Conservation (phyloP, 495 filamentous ascomycete species). For the Ramalina peruviana region DNA sequence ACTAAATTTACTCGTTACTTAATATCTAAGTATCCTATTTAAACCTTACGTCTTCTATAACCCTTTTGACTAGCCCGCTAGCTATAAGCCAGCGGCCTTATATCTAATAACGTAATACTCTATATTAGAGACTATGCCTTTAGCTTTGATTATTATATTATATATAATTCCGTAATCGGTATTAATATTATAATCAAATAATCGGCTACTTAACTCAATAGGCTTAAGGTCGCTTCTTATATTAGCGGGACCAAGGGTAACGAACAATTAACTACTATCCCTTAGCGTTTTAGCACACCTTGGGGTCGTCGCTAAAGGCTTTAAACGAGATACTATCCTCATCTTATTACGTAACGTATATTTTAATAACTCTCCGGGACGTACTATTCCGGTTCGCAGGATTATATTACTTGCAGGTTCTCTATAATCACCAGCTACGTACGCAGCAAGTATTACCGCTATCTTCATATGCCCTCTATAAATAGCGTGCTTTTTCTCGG, state of each 20-base stretch:
- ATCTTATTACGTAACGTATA: neutral
- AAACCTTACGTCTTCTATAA: too few relatives aligned
- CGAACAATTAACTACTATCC: neutral
- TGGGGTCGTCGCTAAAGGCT: neutral
- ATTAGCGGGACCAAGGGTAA: slow-evolving; percentile 2
- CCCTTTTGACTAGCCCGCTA: too few relatives aligned
- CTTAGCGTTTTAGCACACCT: neutral
- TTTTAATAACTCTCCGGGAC: neutral
- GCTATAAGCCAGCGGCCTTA: too few relatives aligned
- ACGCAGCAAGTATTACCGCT: neutral
- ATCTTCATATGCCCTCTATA: slow-evolving; percentile 12
- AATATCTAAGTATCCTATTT: too few relatives aligned
- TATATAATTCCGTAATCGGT: neutral
- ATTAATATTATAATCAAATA: neutral
- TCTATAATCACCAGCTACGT: neutral
- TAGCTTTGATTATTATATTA: neutral
- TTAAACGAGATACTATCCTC: neutral
- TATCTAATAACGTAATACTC: neutral
- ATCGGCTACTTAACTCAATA: neutral
- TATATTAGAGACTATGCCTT: neutral
- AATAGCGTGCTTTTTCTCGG: slow-evolving; percentile 16
- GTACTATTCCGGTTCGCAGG: neutral
- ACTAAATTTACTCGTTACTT: too few relatives aligned
- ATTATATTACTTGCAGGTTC: neutral
- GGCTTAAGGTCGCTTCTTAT: slow-evolving; percentile 1